Conservation (phyloP, 108 stramenopile species). For the Nitzschia sp. region DNA sequence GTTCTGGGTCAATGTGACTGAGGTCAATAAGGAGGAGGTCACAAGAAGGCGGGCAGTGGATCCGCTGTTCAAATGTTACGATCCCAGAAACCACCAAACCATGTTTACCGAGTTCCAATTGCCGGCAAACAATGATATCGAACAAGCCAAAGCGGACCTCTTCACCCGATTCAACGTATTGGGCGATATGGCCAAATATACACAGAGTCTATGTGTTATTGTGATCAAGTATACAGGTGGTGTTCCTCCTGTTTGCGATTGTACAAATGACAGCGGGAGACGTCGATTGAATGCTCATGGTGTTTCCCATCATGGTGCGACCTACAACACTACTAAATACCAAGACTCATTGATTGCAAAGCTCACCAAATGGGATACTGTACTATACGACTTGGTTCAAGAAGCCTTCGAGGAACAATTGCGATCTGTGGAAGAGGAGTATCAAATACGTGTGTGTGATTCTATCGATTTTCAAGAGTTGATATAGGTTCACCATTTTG, state of each 20-base stretch:
- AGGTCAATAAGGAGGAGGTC: not conserved
- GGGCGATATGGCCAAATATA: not conserved
- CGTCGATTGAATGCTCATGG: not conserved
- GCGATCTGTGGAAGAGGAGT: conserved; percentile 4
- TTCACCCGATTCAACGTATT: not conserved
- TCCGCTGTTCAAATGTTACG: conserved; percentile 11
- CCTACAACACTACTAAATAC: not conserved
- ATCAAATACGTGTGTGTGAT: conserved; percentile 10
- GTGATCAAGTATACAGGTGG: conserved; percentile 10
- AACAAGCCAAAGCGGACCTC: conserved; percentile 9
- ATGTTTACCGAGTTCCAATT: conserved; percentile 4
- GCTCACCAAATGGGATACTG: conserved; percentile 1
- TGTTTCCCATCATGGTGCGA: conserved; percentile 17
- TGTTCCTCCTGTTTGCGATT: conserved; percentile 15
- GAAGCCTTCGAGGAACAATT: conserved; percentile 8
- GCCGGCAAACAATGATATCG: too few species aligned
- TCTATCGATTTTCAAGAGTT: too few species aligned
- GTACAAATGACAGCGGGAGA: not conserved
- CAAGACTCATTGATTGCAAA: conserved; percentile 9
- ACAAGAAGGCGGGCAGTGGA: not conserved
- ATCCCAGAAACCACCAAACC: conserved; percentile 24
- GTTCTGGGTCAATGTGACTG: conserved; percentile 3
- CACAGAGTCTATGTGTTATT: conserved; percentile 11
- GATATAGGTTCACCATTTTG: too few species aligned
- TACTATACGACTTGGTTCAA: conserved; percentile 3